Evolutionary conservation across 2,329 filamentous ascomycete genomes (phyloP).

Genomic region (Pseudogymnoascus sp.): DNA sequence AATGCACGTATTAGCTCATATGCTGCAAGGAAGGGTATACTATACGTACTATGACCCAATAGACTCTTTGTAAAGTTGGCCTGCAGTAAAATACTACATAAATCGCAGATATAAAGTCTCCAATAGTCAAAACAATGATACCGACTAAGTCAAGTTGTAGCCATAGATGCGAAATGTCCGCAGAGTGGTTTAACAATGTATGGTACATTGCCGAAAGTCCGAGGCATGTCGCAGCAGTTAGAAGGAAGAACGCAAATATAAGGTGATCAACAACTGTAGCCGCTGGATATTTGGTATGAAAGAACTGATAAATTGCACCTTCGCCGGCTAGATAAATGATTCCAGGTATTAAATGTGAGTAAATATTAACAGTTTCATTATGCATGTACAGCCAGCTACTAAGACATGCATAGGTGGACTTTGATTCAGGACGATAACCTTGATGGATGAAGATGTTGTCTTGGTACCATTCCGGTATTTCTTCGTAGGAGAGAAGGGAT

Average conservation of each 20-base stretch:
- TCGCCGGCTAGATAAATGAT: constrained; percentile 30
- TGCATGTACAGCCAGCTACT: constrained; percentile 36
- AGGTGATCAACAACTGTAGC: constrained; percentile 30
- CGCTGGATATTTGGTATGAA: constrained; percentile 27
- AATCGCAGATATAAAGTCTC: constrained; percentile 33
- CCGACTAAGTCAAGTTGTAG: constrained; percentile 34
- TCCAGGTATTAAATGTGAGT: constrained; percentile 40
- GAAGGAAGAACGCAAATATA: constrained; percentile 35
- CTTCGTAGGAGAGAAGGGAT: constrained; percentile 28
- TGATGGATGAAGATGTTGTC: constrained; percentile 36
- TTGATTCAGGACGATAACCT: constrained; percentile 37
- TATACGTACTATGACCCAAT: constrained; percentile 31
- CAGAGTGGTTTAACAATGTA: constrained; percentile 35
- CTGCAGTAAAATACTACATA: constrained; percentile 37
- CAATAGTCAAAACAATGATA: constrained; percentile 34
- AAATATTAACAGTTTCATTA: constrained; percentile 40
- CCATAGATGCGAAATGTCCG: constrained; percentile 30
- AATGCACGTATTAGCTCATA: not conserved
- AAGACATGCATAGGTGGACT: constrained; percentile 32
- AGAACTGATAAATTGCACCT: constrained; percentile 24
- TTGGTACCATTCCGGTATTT: constrained; percentile 37
- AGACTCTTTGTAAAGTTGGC: constrained; percentile 25
- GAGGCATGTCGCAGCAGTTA: constrained; percentile 32
- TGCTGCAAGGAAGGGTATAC: constrained; percentile 4
- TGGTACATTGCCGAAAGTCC: constrained; percentile 34